Evolutionary conservation across 2,329 filamentous ascomycete genomes (phyloP).

Genomic region (Ophiostoma sp.): DNA sequence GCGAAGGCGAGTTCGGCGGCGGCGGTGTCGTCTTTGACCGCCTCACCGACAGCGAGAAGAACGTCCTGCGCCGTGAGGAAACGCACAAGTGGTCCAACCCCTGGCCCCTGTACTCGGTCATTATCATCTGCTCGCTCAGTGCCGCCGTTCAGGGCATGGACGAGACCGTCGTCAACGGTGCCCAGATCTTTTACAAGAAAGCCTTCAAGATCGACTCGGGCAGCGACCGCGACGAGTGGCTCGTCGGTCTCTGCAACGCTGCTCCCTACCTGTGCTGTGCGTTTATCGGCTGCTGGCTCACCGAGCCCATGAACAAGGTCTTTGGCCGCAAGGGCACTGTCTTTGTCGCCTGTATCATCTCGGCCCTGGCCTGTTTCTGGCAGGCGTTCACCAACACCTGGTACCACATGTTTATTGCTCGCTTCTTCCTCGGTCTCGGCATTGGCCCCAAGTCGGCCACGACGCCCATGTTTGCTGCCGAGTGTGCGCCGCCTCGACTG

Average conservation of each 20-base stretch:
- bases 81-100: slow-evolving; percentile 67
- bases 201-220: slow-evolving; percentile 56
- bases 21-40: slow-evolving; percentile 34
- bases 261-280: slow-evolving; percentile 63
- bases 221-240: slow-evolving; percentile 47
- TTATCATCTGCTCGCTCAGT: slow-evolving; percentile 60
- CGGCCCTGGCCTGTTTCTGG: slow-evolving; percentile 38
- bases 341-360: slow-evolving; percentile 57
- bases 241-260: slow-evolving; percentile 57
- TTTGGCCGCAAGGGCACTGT: slow-evolving; percentile 69
- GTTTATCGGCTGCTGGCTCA: slow-evolving; percentile 66
- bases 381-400: slow-evolving; percentile 43
- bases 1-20: slow-evolving; percentile 23
- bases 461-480: slow-evolving; percentile 60
- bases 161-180: slow-evolving; percentile 64
- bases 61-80: slow-evolving; percentile 54
- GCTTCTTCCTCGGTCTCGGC: slow-evolving; percentile 64
- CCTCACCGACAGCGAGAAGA: slow-evolving; percentile 54
- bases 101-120: slow-evolving; percentile 58
- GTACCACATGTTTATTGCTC: slow-evolving; percentile 67
- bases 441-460: slow-evolving; percentile 67
- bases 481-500: slow-evolving; percentile 58
- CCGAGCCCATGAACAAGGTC: slow-evolving; percentile 63
- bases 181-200: slow-evolving; percentile 58
- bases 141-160: slow-evolving; percentile 70